Evolutionary conservation across 2,329 filamentous ascomycete species (phyloP).

Genomic region (Sarocladium strictum): DNA sequence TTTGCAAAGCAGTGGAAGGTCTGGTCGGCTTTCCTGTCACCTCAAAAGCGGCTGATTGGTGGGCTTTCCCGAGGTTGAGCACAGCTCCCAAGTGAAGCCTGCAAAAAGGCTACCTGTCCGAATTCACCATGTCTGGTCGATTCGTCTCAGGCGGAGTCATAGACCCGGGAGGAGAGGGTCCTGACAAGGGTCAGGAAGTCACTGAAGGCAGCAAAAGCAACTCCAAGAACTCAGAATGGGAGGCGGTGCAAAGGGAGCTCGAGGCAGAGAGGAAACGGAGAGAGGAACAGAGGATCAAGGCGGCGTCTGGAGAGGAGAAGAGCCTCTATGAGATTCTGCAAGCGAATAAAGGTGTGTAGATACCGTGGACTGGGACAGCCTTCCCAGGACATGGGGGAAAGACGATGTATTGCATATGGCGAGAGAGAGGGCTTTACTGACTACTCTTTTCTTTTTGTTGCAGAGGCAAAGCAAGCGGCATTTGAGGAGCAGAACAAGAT

Average conservation of each 20-base stretch:
- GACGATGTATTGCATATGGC: too few species aligned
- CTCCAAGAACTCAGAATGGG: conserved; percentile 47
- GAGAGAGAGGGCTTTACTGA: too few species aligned
- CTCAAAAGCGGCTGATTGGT: too few species aligned
- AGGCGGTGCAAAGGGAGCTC: conserved; percentile 57
- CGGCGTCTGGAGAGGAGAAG: conserved; percentile 43
- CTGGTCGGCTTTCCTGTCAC: too few species aligned
- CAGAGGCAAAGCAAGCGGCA: conserved; percentile 74
- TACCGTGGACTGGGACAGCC: background rate
- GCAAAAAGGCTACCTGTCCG: too few species aligned
- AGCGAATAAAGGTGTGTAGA: conserved; percentile 67
- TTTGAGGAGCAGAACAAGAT: conserved; percentile 70
- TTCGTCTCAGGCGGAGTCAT: conserved; percentile 53
- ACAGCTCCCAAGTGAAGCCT: too few species aligned
- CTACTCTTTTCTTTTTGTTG: too few species aligned
- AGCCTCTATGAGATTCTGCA: conserved; percentile 70
- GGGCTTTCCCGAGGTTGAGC: too few species aligned
- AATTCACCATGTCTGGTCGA: conserved; percentile 40
- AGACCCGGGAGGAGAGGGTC: conserved; percentile 17
- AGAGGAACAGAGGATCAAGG: conserved; percentile 40
- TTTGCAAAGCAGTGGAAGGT: too few species aligned
- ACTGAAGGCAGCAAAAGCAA: conserved; percentile 14
- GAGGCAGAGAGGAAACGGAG: conserved; percentile 52
- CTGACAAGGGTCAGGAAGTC: conserved; percentile 15
- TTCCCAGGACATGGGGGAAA: background rate